These are phyloP conservation scores for Neodidymelliopsis sp. DNA, from an alignment of 2,329 filamentous ascomycete species.

Conservation along the genomic window DNA sequence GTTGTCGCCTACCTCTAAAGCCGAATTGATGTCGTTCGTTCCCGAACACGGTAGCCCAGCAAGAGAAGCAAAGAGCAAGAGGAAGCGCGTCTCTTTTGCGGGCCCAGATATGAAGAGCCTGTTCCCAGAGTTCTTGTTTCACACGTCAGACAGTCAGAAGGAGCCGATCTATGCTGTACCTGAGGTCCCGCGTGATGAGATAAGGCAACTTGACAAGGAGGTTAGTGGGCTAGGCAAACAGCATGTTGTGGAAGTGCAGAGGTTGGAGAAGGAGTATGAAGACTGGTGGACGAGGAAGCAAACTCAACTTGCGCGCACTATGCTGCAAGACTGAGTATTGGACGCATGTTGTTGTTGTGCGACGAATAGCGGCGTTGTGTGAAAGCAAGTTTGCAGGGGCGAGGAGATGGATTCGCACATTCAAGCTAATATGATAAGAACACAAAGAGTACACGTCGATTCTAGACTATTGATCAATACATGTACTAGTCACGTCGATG, in stretches of 20 bases:
- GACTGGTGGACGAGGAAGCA: constrained; percentile 39
- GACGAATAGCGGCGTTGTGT: not conserved
- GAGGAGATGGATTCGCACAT: not conserved
- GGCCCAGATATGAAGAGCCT: not conserved
- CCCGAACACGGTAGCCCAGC: constrained; percentile 19
- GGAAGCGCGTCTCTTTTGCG: constrained; percentile 36
- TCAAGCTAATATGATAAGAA: not conserved
- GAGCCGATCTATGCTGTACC: constrained; percentile 12
- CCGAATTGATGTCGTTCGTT: constrained; percentile 28
- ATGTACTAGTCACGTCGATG: too few species aligned
- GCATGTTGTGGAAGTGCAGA: constrained; percentile 28
- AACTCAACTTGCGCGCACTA: constrained; percentile 21
- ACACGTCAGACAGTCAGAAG: constrained; percentile 15
- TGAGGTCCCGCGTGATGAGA: constrained; percentile 19
- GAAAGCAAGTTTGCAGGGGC: too few species aligned
- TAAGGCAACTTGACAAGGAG: constrained; percentile 23
- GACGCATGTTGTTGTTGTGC: not conserved
- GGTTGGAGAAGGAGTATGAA: constrained; percentile 31
- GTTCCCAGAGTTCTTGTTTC: constrained; percentile 31
- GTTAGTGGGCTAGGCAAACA: constrained; percentile 29
- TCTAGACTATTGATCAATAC: too few species aligned
- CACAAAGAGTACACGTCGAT: too few species aligned
- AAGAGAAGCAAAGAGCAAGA: constrained; percentile 7
- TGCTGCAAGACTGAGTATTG: constrained; percentile 26
- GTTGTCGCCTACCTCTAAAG: not conserved